Evolutionary conservation across 2,329 filamentous ascomycete species (phyloP).

Genomic region (Cercospora berteroae): DNA sequence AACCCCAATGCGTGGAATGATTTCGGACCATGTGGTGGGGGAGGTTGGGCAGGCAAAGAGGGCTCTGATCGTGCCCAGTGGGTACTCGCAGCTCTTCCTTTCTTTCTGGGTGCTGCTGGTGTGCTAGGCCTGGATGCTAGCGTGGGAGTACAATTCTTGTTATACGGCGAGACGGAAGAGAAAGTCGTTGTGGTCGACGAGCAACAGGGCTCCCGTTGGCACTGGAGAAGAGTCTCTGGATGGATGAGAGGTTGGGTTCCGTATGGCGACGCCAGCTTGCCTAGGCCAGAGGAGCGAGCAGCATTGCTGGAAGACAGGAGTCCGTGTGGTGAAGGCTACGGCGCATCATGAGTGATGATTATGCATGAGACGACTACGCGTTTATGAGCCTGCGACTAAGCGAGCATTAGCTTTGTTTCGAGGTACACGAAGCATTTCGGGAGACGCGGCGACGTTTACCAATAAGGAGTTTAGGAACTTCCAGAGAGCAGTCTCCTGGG

Average conservation of each 20-base stretch:
- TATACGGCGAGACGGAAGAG: conserved; percentile 52
- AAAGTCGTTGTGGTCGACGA: conserved; percentile 51
- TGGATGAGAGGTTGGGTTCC: conserved; percentile 69
- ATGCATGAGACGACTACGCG: background rate
- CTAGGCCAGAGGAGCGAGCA: conserved; percentile 22
- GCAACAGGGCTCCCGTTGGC: conserved; percentile 39
- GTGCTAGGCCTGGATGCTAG: conserved; percentile 62
- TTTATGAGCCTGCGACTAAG: background rate
- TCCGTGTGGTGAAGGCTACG: conserved; percentile 27
- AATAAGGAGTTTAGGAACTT: background rate
- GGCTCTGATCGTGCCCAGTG: conserved; percentile 57
- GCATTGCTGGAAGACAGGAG: conserved; percentile 20
- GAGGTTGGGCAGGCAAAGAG: conserved; percentile 57
- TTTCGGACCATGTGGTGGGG: conserved; percentile 54
- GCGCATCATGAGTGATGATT: conserved; percentile 17
- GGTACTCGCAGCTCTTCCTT: conserved; percentile 59
- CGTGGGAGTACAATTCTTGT: conserved; percentile 62
- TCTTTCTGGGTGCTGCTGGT: conserved; percentile 65
- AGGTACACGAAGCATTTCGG: background rate
- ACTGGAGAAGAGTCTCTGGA: conserved; percentile 58
- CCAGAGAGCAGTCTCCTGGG: background rate
- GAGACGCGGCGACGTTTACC: background rate
- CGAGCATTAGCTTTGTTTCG: background rate
- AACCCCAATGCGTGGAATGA: conserved; percentile 64
- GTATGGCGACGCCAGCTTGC: conserved; percentile 42